phyloP scores from a whole-genome alignment of 2,329 filamentous ascomycete genomes.

The Aureobasidium sp. region DNA sequence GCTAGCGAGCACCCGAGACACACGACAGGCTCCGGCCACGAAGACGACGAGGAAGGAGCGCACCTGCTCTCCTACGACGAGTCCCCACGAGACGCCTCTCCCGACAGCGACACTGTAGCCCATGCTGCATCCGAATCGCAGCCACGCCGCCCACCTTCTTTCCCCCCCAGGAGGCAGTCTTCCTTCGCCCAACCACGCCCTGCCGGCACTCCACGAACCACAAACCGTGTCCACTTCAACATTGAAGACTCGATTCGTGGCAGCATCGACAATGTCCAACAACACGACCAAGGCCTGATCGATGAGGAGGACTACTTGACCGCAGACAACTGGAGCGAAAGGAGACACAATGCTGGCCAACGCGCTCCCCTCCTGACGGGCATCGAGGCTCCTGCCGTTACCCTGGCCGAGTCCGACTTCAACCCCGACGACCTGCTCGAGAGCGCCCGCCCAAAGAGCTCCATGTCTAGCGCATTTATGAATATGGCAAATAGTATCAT shows the following conservation, averaged over 20 bases:
- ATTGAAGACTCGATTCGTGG: constrained; percentile 28
- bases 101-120: constrained; percentile 19
- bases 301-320: constrained; percentile 56
- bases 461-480: constrained; percentile 86
- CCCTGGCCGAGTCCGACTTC: constrained; percentile 56
- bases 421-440: constrained; percentile 52
- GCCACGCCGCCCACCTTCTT: background rate
- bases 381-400: constrained; percentile 73
- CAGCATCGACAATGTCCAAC: constrained; percentile 5
- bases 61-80: constrained; percentile 21
- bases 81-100: constrained; percentile 19
- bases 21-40: constrained; percentile 21
- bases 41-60: constrained; percentile 20
- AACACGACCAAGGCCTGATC: constrained; percentile 32
- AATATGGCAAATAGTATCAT: constrained; percentile 99
- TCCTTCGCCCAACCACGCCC: constrained; percentile 40
- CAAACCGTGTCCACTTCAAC: constrained; percentile 69
- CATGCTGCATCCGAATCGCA: constrained; percentile 13
- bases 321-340: constrained; percentile 25
- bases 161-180: constrained; percentile 24
- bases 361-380: constrained; percentile 66
- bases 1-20: constrained; percentile 25
- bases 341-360: constrained; percentile 39
- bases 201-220: constrained; percentile 52
- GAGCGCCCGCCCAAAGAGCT: constrained; percentile 68